These are phyloP conservation scores for Trichoderma guizhouense DNA, from an alignment of 2,329 filamentous ascomycete species.

Conservation along the genomic window DNA sequence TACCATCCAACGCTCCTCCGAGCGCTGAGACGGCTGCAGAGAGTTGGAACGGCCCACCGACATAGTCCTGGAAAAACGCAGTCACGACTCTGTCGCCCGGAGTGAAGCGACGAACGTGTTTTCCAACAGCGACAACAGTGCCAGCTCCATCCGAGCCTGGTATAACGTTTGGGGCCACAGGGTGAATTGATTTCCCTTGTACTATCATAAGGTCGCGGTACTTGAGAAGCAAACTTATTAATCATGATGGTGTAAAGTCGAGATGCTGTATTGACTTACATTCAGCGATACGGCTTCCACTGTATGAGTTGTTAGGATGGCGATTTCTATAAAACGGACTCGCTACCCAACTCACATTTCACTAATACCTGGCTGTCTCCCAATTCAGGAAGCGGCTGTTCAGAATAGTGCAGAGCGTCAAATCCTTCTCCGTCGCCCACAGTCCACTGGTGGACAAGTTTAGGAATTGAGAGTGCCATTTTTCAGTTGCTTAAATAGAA, in stretches of 20 bases:
- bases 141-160: constrained; percentile 1
- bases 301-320: neutral
- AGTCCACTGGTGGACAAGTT: neutral
- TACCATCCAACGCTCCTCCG: neutral
- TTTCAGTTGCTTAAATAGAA: neutral
- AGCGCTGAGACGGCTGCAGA: neutral
- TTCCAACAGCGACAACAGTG: neutral
- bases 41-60: neutral
- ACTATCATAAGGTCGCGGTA: neutral
- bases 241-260: neutral
- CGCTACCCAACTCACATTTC: neutral
- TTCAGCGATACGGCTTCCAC: constrained; percentile 5
- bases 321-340: neutral
- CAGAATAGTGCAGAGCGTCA: neutral
- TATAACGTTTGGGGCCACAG: neutral
- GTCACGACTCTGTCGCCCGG: constrained; percentile 10
- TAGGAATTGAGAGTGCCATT: neutral
- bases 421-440: neutral
- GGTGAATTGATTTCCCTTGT: neutral
- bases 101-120: constrained; percentile 1
- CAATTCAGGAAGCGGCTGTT: constrained; percentile 1
- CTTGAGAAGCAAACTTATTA: neutral
- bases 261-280: neutral
- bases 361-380: neutral
- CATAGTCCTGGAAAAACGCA: neutral